Conservation (phyloP, 2,329 filamentous ascomycete genomes). For the Xylaria sp. region DNA sequence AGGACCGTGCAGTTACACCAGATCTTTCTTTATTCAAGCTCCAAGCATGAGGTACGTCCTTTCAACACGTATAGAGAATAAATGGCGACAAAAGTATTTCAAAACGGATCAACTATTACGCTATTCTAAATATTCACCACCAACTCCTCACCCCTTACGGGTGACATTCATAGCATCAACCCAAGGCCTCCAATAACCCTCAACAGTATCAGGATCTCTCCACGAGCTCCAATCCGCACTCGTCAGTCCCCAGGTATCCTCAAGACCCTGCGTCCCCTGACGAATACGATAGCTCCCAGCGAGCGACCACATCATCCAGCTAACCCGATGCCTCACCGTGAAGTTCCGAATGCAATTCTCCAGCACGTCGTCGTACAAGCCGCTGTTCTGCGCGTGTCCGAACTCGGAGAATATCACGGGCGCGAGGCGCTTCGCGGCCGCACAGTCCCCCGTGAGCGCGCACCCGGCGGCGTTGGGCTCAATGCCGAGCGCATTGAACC, state of each 20-base stretch:
- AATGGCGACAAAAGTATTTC: not conserved
- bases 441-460: conserved; percentile 53
- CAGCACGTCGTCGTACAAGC: conserved; percentile 56
- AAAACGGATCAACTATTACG: not conserved
- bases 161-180: conserved; percentile 54
- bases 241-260: conserved; percentile 60
- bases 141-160: conserved; percentile 25
- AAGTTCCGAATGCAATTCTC: conserved; percentile 58
- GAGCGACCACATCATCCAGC: conserved; percentile 62
- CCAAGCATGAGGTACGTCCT: no score
- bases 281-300: conserved; percentile 60
- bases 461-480: conserved; percentile 54
- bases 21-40: not conserved
- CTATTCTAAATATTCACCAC: not conserved
- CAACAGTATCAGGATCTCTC: conserved; percentile 57
- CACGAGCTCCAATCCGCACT: conserved; percentile 59
- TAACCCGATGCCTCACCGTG: conserved; percentile 56
- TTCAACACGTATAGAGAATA: not conserved
- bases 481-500: conserved; percentile 60
- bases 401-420: conserved; percentile 61
- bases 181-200: conserved; percentile 63
- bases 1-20: no score
- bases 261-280: conserved; percentile 56
- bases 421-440: conserved; percentile 53
- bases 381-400: conserved; percentile 56